phyloP scores from a whole-genome alignment of 371 early-diverging fungal genomes.

The Zancudomyces culisetae region DNA sequence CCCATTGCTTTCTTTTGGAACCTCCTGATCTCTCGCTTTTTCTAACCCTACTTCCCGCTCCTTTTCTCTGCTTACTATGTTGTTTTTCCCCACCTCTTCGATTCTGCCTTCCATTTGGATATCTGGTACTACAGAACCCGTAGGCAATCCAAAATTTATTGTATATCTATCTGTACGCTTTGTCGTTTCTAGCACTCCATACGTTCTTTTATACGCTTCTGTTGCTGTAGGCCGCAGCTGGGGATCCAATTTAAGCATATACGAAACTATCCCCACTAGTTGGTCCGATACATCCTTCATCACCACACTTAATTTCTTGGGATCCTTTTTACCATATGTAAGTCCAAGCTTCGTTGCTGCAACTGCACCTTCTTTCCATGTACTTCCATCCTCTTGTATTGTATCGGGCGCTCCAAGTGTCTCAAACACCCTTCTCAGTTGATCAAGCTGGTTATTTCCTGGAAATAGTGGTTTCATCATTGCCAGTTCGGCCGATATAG shows the following conservation, averaged over 20 bases:
- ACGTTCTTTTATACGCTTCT: constrained; percentile 2
- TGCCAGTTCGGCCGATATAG: constrained; percentile 77
- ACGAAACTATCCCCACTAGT: constrained; percentile 53
- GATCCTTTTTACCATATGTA: constrained; percentile 23
- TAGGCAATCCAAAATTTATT: too few relatives aligned
- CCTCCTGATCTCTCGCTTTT: too few relatives aligned
- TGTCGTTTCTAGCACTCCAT: not conserved
- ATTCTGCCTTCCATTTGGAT: too few relatives aligned
- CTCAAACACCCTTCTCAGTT: constrained; percentile 51
- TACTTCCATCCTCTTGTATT: constrained; percentile 4
- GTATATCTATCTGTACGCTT: too few relatives aligned
- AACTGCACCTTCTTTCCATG: constrained; percentile 23
- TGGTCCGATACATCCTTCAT: constrained; percentile 39
- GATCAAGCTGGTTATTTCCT: constrained; percentile 78
- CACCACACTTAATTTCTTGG: constrained; percentile 34
- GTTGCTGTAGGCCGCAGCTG: constrained; percentile 52
- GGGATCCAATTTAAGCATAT: constrained; percentile 78
- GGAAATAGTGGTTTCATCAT: constrained; percentile 77
- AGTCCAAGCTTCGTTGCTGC: constrained; percentile 18
- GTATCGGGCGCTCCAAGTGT: constrained; percentile 28
- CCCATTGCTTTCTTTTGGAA: too few relatives aligned
- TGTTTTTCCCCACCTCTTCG: too few relatives aligned
- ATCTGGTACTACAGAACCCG: too few relatives aligned
- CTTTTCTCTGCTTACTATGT: too few relatives aligned
- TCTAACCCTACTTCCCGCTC: too few relatives aligned